Evolutionary conservation across 306 rosid genomes (phyloP).

Genomic region (Crotalaria pallida): DNA sequence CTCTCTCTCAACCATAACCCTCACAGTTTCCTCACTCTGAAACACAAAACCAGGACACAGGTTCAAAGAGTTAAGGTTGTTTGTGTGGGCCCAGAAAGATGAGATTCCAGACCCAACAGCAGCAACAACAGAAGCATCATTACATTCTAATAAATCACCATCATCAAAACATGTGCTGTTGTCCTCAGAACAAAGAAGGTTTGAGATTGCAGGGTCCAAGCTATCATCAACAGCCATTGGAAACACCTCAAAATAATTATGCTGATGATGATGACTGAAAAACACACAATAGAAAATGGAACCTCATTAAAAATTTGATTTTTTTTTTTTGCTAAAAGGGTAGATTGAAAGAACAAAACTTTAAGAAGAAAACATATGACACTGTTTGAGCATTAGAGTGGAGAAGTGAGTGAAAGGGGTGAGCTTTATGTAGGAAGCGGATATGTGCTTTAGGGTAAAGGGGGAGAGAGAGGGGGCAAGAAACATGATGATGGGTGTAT

Average conservation of each 20-base stretch:
- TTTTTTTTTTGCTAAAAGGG: background rate
- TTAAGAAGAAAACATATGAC: slow-evolving; percentile 25
- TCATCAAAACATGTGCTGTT: slow-evolving; percentile 44
- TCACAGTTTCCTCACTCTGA: slow-evolving; percentile 52
- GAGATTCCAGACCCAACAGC: slow-evolving; percentile 36
- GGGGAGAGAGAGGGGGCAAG: slow-evolving; percentile 15
- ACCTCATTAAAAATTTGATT: slow-evolving; percentile 38
- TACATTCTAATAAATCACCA: slow-evolving; percentile 35
- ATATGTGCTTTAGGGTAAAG: slow-evolving; percentile 50
- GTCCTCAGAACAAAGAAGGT: slow-evolving; percentile 55
- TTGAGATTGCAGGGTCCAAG: slow-evolving; percentile 40
- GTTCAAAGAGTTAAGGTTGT: slow-evolving; percentile 17
- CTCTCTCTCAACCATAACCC: slow-evolving; percentile 61
- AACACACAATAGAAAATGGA: slow-evolving; percentile 16
- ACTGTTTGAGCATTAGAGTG: slow-evolving; percentile 3
- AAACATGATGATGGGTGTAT: slow-evolving; percentile 6
- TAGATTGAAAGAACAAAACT: slow-evolving; percentile 32
- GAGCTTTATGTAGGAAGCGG: slow-evolving; percentile 54
- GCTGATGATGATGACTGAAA: too few species aligned
- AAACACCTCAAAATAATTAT: slow-evolving; percentile 24
- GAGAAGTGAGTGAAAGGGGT: slow-evolving; percentile 20
- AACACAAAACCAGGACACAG: slow-evolving; percentile 25
- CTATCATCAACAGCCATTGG: slow-evolving; percentile 72
- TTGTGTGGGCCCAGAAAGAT: slow-evolving; percentile 30
- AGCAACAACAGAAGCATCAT: too few species aligned